These are phyloP conservation scores for Encephalitozoon intestinalis DNA, from an alignment of 371 early-diverging fungal genomes.

Conservation along the genomic window DNA sequence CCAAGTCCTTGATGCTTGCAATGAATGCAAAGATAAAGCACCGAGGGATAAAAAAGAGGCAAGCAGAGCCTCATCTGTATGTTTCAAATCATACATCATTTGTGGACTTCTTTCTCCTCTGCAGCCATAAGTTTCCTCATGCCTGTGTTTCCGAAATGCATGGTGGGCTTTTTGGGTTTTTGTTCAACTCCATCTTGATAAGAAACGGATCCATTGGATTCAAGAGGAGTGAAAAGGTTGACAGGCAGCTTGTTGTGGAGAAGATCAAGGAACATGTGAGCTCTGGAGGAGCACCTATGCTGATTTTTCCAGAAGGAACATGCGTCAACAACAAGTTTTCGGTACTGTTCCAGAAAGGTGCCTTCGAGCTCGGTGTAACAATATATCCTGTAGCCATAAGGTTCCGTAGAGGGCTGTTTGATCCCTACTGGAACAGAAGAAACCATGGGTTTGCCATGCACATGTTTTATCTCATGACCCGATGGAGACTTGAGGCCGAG, in stretches of 20 bases:
- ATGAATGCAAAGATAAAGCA: conserved; percentile 60
- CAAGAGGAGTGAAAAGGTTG: conserved; percentile 67
- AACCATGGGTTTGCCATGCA: conserved; percentile 64
- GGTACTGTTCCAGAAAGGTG: conserved; percentile 75
- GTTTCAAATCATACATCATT: conserved; percentile 72
- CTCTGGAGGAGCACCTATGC: conserved; percentile 60
- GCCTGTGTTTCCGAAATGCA: conserved; percentile 70
- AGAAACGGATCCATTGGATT: conserved; percentile 68
- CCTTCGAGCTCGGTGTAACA: conserved; percentile 69
- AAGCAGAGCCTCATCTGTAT: conserved; percentile 66
- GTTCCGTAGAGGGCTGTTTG: conserved; percentile 62
- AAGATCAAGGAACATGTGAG: conserved; percentile 62
- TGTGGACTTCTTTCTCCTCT: conserved; percentile 69
- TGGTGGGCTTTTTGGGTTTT: conserved; percentile 64
- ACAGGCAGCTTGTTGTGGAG: conserved; percentile 63
- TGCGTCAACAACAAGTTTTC: conserved; percentile 74
- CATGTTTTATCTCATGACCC: conserved; percentile 67
- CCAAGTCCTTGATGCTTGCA: conserved; percentile 31
- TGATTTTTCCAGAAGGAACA: conserved; percentile 78
- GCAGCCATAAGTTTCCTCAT: conserved; percentile 68
- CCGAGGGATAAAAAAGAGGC: conserved; percentile 64
- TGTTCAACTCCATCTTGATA: conserved; percentile 65
- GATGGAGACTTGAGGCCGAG: conserved; percentile 63
- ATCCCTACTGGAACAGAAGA: conserved; percentile 68
- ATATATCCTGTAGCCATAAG: conserved; percentile 67